These are phyloP conservation scores for Falciphora oryzae DNA, from an alignment of 2,329 filamentous ascomycete species.

Conservation along the genomic window DNA sequence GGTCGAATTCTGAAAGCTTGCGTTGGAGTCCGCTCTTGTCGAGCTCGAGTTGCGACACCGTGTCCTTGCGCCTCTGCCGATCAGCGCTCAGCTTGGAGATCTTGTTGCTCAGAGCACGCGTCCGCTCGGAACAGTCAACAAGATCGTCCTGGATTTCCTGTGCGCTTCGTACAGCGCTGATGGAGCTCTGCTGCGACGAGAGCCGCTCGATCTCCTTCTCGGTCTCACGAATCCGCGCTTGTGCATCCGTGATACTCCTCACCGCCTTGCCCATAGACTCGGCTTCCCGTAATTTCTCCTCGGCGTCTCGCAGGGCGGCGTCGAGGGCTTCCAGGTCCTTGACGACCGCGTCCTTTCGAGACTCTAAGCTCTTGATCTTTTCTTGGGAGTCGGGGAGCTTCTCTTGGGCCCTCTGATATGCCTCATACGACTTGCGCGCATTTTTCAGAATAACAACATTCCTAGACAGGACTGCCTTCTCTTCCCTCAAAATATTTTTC, in stretches of 20 bases:
- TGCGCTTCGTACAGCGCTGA: conserved; percentile 59
- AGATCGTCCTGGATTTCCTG: conserved; percentile 80
- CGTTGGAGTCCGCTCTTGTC: conserved; percentile 70
- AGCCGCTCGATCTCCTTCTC: conserved; percentile 70
- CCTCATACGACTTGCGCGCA: conserved; percentile 65
- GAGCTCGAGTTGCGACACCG: conserved; percentile 66
- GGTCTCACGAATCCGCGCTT: conserved; percentile 64
- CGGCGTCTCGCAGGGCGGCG: conserved; percentile 55
- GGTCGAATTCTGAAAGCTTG: conserved; percentile 63
- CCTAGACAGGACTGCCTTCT: conserved; percentile 37
- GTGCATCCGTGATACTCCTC: conserved; percentile 65
- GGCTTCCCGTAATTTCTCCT: conserved; percentile 46
- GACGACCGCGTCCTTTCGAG: conserved; percentile 55
- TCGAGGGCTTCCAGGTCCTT: conserved; percentile 64
- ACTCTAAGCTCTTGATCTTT: conserved; percentile 48
- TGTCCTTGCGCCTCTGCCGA: conserved; percentile 63
- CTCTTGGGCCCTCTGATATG: conserved; percentile 59
- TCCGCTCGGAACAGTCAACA: conserved; percentile 59
- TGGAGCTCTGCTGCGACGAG: conserved; percentile 63
- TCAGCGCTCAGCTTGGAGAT: conserved; percentile 63
- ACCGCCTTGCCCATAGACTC: conserved; percentile 74
- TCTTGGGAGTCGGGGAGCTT: conserved; percentile 66
- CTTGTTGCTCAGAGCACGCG: conserved; percentile 55
- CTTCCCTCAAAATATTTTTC: conserved; percentile 45
- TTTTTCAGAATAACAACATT: conserved; percentile 55